Percentiles rank a stretch among this genome's conserved stretches.
phyloP scores from a whole-genome alignment of 2,329 filamentous ascomycete genomes.

The Aspergillus felis region DNA sequence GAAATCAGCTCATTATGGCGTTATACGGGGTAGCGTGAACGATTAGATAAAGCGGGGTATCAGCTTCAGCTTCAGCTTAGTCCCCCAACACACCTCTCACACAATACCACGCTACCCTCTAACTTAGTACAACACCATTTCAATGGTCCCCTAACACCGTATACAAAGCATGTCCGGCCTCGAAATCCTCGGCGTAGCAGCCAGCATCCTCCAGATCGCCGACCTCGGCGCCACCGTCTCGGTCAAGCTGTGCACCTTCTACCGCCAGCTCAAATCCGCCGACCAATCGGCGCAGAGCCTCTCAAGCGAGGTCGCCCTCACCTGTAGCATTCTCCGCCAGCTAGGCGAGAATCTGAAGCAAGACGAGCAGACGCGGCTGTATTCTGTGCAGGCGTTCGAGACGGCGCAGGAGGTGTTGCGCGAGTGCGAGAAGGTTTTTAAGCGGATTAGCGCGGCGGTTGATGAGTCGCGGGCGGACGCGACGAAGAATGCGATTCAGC shows the following conservation, averaged over 20 bases:
- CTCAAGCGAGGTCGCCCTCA: constrained; percentile 27
- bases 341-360: constrained; percentile 21
- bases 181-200: constrained; percentile 23
- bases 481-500: not conserved
- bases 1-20: not conserved
- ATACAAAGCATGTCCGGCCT: constrained; percentile 13
- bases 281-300: constrained; percentile 18
- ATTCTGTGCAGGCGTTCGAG: constrained; percentile 11
- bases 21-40: too few species aligned
- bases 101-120: too few species aligned
- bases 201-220: constrained; percentile 29
- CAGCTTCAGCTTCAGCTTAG: not conserved
- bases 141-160: not conserved
- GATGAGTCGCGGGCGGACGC: not conserved
- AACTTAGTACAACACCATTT: not conserved
- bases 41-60: not conserved
- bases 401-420: constrained; percentile 8
- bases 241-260: constrained; percentile 29
- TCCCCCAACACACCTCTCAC: not conserved
- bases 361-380: constrained; percentile 21
- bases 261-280: constrained; percentile 22
- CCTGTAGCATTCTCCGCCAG: constrained; percentile 25
- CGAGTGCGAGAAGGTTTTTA: constrained; percentile 25
- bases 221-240: constrained; percentile 28
- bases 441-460: constrained; percentile 6